A percentile compares a stretch with the other conserved stretches of the same genome.
Conservation (phyloP, 768 basidiomycete genomes). For the Pulveroboletus sp. region DNA sequence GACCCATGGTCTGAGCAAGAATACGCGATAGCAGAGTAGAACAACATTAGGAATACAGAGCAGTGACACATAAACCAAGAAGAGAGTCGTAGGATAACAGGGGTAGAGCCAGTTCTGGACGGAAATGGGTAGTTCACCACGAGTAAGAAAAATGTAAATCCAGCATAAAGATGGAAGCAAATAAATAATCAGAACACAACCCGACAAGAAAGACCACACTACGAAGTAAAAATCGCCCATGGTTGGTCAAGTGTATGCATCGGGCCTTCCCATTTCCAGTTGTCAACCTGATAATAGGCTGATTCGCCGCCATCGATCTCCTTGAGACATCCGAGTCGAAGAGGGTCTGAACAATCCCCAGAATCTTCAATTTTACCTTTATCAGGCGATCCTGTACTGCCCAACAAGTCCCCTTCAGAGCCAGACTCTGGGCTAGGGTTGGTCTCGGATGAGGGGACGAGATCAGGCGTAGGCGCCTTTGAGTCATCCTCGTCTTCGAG, state of each 20-base stretch:
- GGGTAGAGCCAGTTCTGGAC: slow-evolving; percentile 25
- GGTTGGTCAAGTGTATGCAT: slow-evolving; percentile 66
- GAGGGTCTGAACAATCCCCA: slow-evolving; percentile 42
- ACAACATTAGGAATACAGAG: slow-evolving; percentile 63
- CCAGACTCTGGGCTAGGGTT: slow-evolving; percentile 77
- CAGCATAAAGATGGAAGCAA: slow-evolving; percentile 40
- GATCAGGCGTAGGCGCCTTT: slow-evolving; percentile 73
- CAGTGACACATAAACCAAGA: slow-evolving; percentile 42
- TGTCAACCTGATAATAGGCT: slow-evolving; percentile 52
- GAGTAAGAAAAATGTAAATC: slow-evolving; percentile 35
- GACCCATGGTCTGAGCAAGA: slow-evolving; percentile 35
- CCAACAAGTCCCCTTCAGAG: slow-evolving; percentile 55
- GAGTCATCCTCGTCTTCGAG: slow-evolving; percentile 57
- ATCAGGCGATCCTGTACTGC: slow-evolving; percentile 43
- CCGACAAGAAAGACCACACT: slow-evolving; percentile 25
- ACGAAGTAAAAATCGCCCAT: slow-evolving; percentile 63
- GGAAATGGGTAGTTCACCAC: slow-evolving; percentile 33
- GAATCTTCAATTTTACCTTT: slow-evolving; percentile 55
- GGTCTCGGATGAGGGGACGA: slow-evolving; percentile 66
- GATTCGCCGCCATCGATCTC: slow-evolving; percentile 78
- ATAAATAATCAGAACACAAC: slow-evolving; percentile 37
- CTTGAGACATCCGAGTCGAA: slow-evolving; percentile 59
- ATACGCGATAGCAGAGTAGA: slow-evolving; percentile 54
- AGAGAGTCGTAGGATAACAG: slow-evolving; percentile 38
- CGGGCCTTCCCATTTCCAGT: slow-evolving; percentile 73